Percentiles rank a stretch among this genome's conserved stretches.
Evolutionary conservation across 169 alveolate species (phyloP).

Genomic region (Plasmodium inui): DNA sequence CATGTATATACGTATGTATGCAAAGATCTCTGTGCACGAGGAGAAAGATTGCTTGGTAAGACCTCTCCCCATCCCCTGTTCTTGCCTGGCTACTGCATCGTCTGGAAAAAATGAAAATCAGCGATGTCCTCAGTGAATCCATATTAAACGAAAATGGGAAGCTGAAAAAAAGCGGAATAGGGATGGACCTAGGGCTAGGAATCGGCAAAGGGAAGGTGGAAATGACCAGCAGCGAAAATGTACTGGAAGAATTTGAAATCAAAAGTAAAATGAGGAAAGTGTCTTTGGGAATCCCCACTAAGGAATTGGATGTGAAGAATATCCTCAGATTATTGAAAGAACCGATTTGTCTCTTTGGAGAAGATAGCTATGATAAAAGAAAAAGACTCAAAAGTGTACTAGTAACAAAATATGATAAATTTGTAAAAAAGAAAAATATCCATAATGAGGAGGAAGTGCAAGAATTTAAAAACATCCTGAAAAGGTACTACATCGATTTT

Average conservation of each 20-base stretch:
- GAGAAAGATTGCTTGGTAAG: not conserved
- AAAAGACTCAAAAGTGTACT: conserved; percentile 81
- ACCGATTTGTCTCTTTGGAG: conserved; percentile 86
- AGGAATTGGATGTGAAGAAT: conserved; percentile 78
- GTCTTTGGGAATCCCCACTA: conserved; percentile 83
- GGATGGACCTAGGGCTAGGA: not conserved
- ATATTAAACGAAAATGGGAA: conserved; percentile 34
- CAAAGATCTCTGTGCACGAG: not conserved
- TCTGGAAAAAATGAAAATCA: conserved; percentile 38
- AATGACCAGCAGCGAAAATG: conserved; percentile 56
- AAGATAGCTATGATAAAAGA: conserved; percentile 85
- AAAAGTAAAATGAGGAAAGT: conserved; percentile 81
- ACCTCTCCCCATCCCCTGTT: not conserved
- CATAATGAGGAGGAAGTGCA: conserved; percentile 82
- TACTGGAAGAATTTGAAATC: conserved; percentile 82
- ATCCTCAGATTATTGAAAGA: conserved; percentile 83
- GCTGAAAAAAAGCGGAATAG: conserved; percentile 68
- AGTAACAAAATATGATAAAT: conserved; percentile 80
- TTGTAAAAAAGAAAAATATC: conserved; percentile 69
- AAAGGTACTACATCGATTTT: conserved; percentile 83
- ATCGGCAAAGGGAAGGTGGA: conserved; percentile 24
- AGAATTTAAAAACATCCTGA: conserved; percentile 81
- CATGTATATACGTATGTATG: not conserved
- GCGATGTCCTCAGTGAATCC: conserved; percentile 56
- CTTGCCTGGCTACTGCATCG: not conserved